Evolutionary conservation across 306 rosid species (phyloP).

Genomic region (Oemleria cerasiformis): DNA sequence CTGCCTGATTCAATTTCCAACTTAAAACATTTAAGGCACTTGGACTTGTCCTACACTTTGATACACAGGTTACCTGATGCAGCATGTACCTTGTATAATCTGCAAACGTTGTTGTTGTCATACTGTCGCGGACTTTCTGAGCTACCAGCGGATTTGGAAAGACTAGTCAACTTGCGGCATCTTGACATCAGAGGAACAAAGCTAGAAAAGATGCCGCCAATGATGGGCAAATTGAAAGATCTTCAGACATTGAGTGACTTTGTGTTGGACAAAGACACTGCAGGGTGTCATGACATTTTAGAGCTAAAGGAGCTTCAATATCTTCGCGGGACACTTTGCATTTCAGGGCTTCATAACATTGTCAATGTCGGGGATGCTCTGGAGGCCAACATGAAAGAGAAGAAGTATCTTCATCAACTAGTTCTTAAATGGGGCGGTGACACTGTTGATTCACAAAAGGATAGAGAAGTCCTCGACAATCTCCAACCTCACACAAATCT

Average conservation of each 20-base stretch:
- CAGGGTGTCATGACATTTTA: not conserved
- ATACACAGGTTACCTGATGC: conserved; percentile 10
- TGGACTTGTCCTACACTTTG: conserved; percentile 16
- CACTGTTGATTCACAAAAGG: not conserved
- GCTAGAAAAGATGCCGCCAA: conserved; percentile 8
- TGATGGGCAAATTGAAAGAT: conserved; percentile 15
- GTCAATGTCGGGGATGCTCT: conserved; percentile 12
- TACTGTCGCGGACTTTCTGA: conserved; percentile 5
- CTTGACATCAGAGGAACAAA: conserved; percentile 21
- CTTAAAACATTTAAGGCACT: conserved; percentile 2
- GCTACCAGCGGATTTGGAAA: conserved; percentile 15
- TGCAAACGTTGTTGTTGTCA: conserved; percentile 19
- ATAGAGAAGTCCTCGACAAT: conserved; percentile 1
- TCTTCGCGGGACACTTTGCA: conserved; percentile 13
- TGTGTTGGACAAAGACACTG: not conserved
- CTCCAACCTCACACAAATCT: conserved; percentile 17
- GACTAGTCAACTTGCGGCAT: conserved; percentile 11
- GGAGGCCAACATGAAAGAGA: conserved; percentile 17
- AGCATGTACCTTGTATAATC: not conserved
- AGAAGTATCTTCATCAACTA: conserved; percentile 9
- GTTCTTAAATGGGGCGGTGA: conserved; percentile 16
- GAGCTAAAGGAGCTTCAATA: conserved; percentile 18
- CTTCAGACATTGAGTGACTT: conserved; percentile 4
- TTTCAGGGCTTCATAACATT: conserved; percentile 24
- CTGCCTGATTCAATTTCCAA: conserved; percentile 8